Conservation (phyloP, 352 stramenopile species). For the Globisporangium carolinianum region DNA sequence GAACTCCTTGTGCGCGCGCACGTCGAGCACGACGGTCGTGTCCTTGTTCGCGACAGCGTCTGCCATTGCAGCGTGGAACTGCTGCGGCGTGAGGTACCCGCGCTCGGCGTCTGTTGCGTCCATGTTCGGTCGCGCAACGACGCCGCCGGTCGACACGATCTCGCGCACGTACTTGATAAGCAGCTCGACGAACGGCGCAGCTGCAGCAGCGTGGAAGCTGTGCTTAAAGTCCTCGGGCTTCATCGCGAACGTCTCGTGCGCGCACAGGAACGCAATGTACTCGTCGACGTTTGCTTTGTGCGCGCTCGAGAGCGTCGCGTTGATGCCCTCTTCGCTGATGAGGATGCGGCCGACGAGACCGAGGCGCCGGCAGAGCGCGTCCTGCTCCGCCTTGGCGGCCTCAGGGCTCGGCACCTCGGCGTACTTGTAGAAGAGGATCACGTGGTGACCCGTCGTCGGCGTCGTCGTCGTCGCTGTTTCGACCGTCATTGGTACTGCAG, state of each 20-base stretch:
- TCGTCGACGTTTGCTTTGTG: constrained; percentile 36
- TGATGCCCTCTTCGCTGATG: constrained; percentile 80
- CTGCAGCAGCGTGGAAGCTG: constrained; percentile 29
- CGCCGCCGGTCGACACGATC: constrained; percentile 59
- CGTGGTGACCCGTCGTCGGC: constrained; percentile 20
- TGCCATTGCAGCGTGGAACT: constrained; percentile 67
- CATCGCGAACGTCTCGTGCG: constrained; percentile 47
- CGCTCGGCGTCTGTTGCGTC: constrained; percentile 45
- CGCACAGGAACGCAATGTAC: constrained; percentile 57
- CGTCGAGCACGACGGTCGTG: constrained; percentile 45
- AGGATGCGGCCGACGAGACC: constrained; percentile 61
- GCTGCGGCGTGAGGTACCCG: constrained; percentile 64
- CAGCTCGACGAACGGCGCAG: constrained; percentile 49
- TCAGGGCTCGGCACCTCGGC: constrained; percentile 31
- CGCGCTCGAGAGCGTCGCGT: constrained; percentile 64
- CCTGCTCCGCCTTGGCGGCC: constrained; percentile 37
- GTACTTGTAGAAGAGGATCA: constrained; percentile 83
- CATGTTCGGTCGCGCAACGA: constrained; percentile 44
- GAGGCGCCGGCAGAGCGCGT: constrained; percentile 42
- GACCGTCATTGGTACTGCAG: constrained; percentile 1
- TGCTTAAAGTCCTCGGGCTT: constrained; percentile 70
- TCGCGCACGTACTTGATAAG: constrained; percentile 76
- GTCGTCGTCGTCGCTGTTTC: neutral
- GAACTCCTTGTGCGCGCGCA: constrained; percentile 58
- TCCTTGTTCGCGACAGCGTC: constrained; percentile 36